These are phyloP conservation scores for Eucalyptus polybractea DNA, from an alignment of 345 rosid genomes.

Conservation along the genomic window DNA sequence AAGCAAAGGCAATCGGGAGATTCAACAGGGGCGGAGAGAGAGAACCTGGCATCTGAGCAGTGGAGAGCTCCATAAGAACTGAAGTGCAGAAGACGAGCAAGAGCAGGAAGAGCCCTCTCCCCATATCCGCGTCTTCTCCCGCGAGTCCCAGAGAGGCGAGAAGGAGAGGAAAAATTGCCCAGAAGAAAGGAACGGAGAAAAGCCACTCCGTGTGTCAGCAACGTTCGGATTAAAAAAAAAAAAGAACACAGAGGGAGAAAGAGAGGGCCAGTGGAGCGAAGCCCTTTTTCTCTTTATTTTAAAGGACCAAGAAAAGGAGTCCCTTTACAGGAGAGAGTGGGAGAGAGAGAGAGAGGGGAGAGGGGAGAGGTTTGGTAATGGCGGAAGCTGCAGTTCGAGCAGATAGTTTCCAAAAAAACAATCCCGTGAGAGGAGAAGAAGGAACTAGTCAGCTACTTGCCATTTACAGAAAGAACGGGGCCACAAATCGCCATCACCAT, in stretches of 20 bases:
- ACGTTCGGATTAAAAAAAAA: neutral
- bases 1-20: neutral
- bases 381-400: neutral
- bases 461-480: neutral
- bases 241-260: neutral
- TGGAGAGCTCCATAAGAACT: constrained; percentile 22
- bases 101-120: constrained; percentile 17
- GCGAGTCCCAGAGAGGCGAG: neutral
- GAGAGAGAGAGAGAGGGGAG: neutral
- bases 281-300: neutral
- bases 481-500: neutral
- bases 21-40: neutral
- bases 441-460: neutral
- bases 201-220: neutral
- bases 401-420: neutral
- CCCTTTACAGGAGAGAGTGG: neutral
- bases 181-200: neutral
- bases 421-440: neutral
- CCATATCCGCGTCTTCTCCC: constrained; percentile 17
- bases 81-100: constrained; percentile 6
- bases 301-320: neutral
- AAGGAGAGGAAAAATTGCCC: neutral
- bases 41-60: constrained; percentile 62
- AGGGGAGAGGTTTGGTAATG: neutral
- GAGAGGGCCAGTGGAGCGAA: neutral